A percentile compares a stretch with the other conserved stretches of the same genome.
phyloP scores from a whole-genome alignment of 441 rosid species.

The Cnidoscolus chayamansa region DNA sequence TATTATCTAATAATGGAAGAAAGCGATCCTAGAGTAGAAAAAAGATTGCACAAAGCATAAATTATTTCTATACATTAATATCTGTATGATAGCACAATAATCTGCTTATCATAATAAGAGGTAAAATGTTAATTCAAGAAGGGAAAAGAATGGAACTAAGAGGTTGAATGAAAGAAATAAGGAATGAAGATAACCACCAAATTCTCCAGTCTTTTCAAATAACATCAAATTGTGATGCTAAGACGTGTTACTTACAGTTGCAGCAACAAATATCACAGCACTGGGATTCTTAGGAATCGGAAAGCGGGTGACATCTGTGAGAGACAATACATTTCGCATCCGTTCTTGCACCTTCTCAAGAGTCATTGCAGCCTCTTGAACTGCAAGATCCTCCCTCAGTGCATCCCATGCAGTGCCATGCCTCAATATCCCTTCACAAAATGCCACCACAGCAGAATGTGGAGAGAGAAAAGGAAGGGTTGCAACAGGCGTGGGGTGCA shows the following conservation, averaged over 20 bases:
- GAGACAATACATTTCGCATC: constrained; percentile 85
- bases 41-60: background rate
- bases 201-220: constrained; percentile 12
- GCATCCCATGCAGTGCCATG: constrained; percentile 97
- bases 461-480: constrained; percentile 95
- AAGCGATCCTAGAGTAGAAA: background rate
- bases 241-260: constrained; percentile 67
- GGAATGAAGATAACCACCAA: background rate
- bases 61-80: background rate
- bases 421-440: constrained; percentile 89
- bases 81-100: background rate
- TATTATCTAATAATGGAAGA: background rate
- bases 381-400: constrained; percentile 79
- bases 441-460: constrained; percentile 96
- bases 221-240: constrained; percentile 9
- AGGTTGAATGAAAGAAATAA: background rate
- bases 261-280: constrained; percentile 86
- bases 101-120: background rate
- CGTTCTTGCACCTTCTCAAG: constrained; percentile 89
- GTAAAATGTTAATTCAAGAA: background rate
- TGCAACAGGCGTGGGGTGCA: constrained; percentile 90
- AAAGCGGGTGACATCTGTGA: constrained; percentile 97
- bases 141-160: no score
- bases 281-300: constrained; percentile 77
- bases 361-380: constrained; percentile 60